A percentile compares a stretch with the other conserved stretches of the same genome.
phyloP scores from a whole-genome alignment of 768 basidiomycete genomes.

The Pleurotus citrinopileatus region DNA sequence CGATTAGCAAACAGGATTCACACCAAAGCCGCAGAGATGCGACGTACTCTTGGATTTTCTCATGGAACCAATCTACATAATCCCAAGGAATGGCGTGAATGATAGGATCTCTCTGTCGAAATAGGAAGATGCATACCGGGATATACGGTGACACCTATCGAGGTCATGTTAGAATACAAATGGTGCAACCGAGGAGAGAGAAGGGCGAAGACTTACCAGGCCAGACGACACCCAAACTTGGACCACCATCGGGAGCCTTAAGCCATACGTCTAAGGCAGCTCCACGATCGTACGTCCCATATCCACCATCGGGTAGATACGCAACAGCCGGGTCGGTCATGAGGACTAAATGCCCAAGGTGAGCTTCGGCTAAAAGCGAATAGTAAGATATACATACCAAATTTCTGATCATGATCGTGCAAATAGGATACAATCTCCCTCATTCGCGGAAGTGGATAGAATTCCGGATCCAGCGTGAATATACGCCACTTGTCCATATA shows the following conservation, averaged over 20 bases:
- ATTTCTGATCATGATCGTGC: conserved; percentile 58
- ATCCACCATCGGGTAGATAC: conserved; percentile 42
- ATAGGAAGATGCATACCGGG: conserved; percentile 35
- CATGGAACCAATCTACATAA: conserved; percentile 56
- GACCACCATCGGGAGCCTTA: conserved; percentile 58
- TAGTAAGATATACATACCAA: conserved; percentile 33
- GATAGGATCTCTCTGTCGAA: background rate
- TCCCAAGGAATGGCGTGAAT: background rate
- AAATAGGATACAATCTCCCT: conserved; percentile 63
- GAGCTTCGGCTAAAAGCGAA: background rate
- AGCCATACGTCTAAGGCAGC: conserved; percentile 52
- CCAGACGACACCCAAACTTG: conserved; percentile 60
- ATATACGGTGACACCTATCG: conserved; percentile 52
- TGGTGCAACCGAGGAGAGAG: background rate
- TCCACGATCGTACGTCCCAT: conserved; percentile 56
- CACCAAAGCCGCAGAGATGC: background rate
- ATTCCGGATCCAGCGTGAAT: conserved; percentile 66
- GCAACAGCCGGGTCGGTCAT: conserved; percentile 77
- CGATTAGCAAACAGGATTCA: background rate
- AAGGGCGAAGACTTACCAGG: conserved; percentile 38
- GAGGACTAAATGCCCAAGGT: conserved; percentile 37
- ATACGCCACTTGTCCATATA: conserved; percentile 67
- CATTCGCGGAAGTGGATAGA: conserved; percentile 63
- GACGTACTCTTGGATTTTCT: conserved; percentile 45
- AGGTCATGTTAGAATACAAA: background rate